Evolutionary conservation across 2,329 filamentous ascomycete genomes (phyloP).

Genomic region (Tolypocladium amazonense): DNA sequence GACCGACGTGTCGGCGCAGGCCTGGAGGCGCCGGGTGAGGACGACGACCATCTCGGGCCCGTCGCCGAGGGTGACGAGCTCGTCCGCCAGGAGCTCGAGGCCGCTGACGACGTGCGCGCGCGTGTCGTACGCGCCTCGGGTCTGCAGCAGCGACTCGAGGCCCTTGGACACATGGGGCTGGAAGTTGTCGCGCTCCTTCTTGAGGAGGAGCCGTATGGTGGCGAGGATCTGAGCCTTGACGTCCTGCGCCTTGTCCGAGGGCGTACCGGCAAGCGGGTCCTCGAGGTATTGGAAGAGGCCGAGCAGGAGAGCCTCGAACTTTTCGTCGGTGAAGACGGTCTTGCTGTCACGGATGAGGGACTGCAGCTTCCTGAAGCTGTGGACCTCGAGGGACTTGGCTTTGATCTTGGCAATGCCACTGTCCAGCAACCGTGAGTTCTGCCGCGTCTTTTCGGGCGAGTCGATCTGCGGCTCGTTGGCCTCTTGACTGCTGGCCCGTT

Average conservation of each 20-base stretch:
- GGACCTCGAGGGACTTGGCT: slow-evolving; percentile 62
- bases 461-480: slow-evolving; percentile 11
- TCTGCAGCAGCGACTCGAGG: slow-evolving; percentile 55
- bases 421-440: slow-evolving; percentile 53
- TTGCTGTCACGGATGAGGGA: slow-evolving; percentile 59
- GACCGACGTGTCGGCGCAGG: slow-evolving; percentile 26
- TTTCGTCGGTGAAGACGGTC: slow-evolving; percentile 53
- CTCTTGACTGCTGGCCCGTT: slow-evolving; percentile 13
- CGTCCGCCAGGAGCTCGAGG: slow-evolving; percentile 61
- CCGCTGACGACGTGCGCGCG: slow-evolving; percentile 64
- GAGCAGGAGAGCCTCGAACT: slow-evolving; percentile 55
- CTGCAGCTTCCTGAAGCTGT: slow-evolving; percentile 71
- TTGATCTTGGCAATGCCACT: slow-evolving; percentile 68
- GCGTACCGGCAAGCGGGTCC: slow-evolving; percentile 41
- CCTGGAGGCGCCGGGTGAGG: slow-evolving; percentile 36
- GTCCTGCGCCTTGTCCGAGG: slow-evolving; percentile 57
- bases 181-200: slow-evolving; percentile 55
- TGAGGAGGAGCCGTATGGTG: slow-evolving; percentile 63
- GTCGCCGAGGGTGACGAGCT: slow-evolving; percentile 57
- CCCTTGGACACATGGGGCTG: slow-evolving; percentile 57
- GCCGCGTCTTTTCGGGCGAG: slow-evolving; percentile 39
- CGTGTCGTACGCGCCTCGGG: slow-evolving; percentile 56
- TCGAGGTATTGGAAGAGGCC: slow-evolving; percentile 66
- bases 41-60: slow-evolving; percentile 48
- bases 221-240: slow-evolving; percentile 65